Evolutionary conservation across 2,329 filamentous ascomycete species (phyloP), one percentile per base, ranked within the genome.

Genomic region (Neospermospora avenae): DNA sequence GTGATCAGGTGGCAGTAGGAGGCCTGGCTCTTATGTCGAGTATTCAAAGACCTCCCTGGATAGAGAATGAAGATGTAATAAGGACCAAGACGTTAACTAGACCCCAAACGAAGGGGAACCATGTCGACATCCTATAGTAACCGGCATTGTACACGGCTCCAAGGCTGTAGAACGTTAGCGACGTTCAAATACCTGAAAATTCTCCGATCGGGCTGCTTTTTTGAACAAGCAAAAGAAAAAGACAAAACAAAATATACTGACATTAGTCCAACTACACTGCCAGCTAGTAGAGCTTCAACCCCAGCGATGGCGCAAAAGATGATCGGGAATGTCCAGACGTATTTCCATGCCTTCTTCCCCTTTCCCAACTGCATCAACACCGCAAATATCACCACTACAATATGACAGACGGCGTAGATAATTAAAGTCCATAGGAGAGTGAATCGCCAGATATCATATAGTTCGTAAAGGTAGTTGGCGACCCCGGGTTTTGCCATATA

Each of bases 81-180:
- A 90, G 74, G 6, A 89, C 81, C 62, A 90, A 71, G 10, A 87
- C 82, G 71, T 87, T 89, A 67, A 89, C 83, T 58, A 85, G 74
- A 8, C 81, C 84, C 87, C 87, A 90, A 22, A 88, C 77, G 69
- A 90, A 84, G 1, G 87, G 87, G 51, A 89, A 84, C 87, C 87
- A 90, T 1, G 87, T 90, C 41, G 85, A 88, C 87, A 90, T 89
- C 61, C 81, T 77, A 69, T 88, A 90, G 71, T 85, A 88, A 18
- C 87, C 87, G 1, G 84, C 80, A 71, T 85, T 82, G 69, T 89
- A 90, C 18, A 89, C 80, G 1, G 82, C 84, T 25, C 84, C 85
- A 1, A 89, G 76, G 48, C 85, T 68, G 16, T 25, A 45, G 6
- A n/a, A 42, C 46, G 3, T 48, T 31, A 58, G 55, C 48, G 16